A percentile compares a stretch with the other conserved stretches of the same genome.
These are phyloP conservation scores for Ophiostoma montium DNA, from an alignment of 2,329 filamentous ascomycete species.

Conservation along the genomic window DNA sequence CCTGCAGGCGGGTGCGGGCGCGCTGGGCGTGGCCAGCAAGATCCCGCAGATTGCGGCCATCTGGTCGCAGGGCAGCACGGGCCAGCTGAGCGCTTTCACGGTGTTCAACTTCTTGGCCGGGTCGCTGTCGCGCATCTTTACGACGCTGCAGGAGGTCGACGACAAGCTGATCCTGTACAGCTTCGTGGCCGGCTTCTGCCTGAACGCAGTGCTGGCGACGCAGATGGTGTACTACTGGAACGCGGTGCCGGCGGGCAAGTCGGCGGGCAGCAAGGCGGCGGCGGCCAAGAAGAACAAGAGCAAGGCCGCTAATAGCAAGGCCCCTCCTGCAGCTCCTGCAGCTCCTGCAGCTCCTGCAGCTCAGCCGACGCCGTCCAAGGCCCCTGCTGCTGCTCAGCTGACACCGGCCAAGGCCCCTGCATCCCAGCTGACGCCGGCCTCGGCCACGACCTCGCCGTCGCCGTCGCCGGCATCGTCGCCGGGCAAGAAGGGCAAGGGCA, in stretches of 20 bases:
- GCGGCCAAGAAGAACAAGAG: conserved; percentile 15
- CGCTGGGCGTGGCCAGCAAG: conserved; percentile 78
- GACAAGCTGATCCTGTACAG: conserved; percentile 93
- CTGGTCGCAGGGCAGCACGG: conserved; percentile 72
- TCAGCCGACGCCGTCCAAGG: too few species aligned
- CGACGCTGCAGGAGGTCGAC: conserved; percentile 91
- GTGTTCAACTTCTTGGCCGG: conserved; percentile 97
- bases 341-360: neutral
- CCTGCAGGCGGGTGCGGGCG: conserved; percentile 72
- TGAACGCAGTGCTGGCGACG: conserved; percentile 72
- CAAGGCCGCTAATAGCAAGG: neutral
- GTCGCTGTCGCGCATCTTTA: conserved; percentile 90
- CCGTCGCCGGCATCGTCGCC: neutral
- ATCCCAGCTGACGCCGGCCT: too few species aligned
- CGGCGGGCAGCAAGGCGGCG: neutral
- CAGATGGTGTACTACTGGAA: conserved; percentile 99
- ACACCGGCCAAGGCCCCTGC: neutral
- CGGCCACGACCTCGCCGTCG: neutral
- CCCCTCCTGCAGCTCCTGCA: neutral
- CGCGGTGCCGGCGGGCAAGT: conserved; percentile 23
- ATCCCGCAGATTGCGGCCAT: conserved; percentile 84
- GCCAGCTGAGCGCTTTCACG: conserved; percentile 91
- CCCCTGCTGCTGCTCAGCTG: too few species aligned
- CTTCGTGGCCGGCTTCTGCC: conserved; percentile 78
- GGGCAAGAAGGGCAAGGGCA: conserved; percentile 5